Conservation (phyloP, 169 alveolate species). For the Cryptosporidium viatorum region DNA sequence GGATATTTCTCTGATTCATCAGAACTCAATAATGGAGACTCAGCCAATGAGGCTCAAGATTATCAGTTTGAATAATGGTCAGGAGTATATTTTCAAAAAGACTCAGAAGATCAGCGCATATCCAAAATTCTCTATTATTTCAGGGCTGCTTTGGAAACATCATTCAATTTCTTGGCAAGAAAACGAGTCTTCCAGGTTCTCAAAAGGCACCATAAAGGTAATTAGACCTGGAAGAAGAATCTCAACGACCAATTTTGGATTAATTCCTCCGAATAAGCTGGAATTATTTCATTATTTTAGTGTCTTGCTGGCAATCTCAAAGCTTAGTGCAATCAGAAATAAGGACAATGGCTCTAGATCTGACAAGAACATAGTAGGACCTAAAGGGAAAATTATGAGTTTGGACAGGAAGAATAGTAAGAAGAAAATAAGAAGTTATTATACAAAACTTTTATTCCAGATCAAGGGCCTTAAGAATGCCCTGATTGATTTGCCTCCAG, state of each 20-base stretch:
- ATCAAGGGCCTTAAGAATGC: slow-evolving; percentile 24
- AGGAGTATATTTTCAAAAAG: slow-evolving; percentile 32
- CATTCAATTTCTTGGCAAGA: slow-evolving; percentile 45
- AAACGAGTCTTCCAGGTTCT: slow-evolving; percentile 24
- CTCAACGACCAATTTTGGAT: neutral
- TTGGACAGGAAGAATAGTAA: neutral
- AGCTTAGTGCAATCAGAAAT: neutral
- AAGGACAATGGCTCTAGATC: neutral
- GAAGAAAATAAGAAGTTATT: slow-evolving; percentile 17
- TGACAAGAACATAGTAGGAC: neutral
- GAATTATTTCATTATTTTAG: slow-evolving; percentile 42
- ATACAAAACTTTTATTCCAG: slow-evolving; percentile 18
- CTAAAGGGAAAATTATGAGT: neutral
- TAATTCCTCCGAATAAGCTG: slow-evolving; percentile 26
- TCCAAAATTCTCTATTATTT: slow-evolving; percentile 64
- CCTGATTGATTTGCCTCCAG: slow-evolving; percentile 46
- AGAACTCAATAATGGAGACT: slow-evolving; percentile 51
- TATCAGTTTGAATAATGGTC: slow-evolving; percentile 55
- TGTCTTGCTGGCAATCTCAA: slow-evolving; percentile 35
- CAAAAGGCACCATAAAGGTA: slow-evolving; percentile 31
- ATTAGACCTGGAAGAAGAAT: slow-evolving; percentile 1
- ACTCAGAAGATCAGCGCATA: slow-evolving; percentile 8
- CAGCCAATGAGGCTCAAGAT: slow-evolving; percentile 49
- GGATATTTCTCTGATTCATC: slow-evolving; percentile 47
- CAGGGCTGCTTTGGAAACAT: slow-evolving; percentile 60